Evolutionary conservation across 2,329 filamentous ascomycete genomes (phyloP).

Genomic region (Aspergillus aculeatus): DNA sequence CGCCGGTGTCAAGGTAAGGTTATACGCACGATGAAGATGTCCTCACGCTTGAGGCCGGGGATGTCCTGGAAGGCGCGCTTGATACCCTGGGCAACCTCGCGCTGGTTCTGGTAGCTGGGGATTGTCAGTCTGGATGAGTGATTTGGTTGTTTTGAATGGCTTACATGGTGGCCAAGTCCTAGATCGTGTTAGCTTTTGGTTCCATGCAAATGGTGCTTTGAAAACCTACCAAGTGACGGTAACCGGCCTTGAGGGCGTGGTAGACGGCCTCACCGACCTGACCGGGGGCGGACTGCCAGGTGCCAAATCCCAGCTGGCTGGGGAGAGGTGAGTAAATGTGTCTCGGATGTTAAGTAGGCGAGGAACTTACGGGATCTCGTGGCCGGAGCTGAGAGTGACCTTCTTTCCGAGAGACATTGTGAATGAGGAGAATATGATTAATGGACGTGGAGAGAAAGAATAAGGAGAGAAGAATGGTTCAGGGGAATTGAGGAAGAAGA

Average conservation of each 20-base stretch:
- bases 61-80: conserved; percentile 38
- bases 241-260: conserved; percentile 40
- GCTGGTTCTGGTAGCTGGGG: conserved; percentile 40
- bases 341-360: neutral
- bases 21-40: conserved; percentile 38
- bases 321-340: conserved; percentile 1
- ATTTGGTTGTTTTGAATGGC: conserved; percentile 5
- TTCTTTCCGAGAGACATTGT: conserved; percentile 44
- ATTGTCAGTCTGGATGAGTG: neutral
- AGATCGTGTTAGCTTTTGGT: conserved; percentile 14
- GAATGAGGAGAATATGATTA: neutral
- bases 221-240: conserved; percentile 39
- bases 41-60: conserved; percentile 43
- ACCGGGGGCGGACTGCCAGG: conserved; percentile 42
- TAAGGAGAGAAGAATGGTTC: conserved; percentile 1
- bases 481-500: neutral
- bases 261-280: conserved; percentile 42
- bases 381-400: conserved; percentile 39
- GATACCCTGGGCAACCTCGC: conserved; percentile 36
- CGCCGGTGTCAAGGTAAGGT: no score
- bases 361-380: conserved; percentile 38
- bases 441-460: neutral
- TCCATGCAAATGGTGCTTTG: no score
- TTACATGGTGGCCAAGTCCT: conserved; percentile 43
- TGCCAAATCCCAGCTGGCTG: conserved; percentile 42